Conservation (phyloP, 257 asterid genomes). For the Plantago ovata region DNA sequence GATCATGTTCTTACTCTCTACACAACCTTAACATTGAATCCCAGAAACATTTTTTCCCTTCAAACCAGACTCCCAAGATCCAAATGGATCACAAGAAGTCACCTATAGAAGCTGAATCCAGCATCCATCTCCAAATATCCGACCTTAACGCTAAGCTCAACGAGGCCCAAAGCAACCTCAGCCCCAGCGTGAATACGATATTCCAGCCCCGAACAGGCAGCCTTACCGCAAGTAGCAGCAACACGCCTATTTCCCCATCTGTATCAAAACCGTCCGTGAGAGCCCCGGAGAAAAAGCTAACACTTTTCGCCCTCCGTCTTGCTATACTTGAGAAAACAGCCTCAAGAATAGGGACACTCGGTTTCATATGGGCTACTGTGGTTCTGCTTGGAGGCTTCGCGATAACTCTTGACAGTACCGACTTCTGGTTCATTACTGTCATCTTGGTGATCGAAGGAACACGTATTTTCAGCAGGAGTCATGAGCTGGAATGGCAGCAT, state of each 20-base stretch:
- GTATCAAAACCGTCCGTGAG: slow-evolving; percentile 21
- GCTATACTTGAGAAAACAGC: slow-evolving; percentile 90
- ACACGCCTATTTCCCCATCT: slow-evolving; percentile 19
- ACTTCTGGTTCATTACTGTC: slow-evolving; percentile 89
- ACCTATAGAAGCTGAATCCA: slow-evolving; percentile 38
- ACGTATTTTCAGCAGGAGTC: slow-evolving; percentile 80
- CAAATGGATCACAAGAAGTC: slow-evolving; percentile 47
- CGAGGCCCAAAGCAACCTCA: slow-evolving; percentile 20
- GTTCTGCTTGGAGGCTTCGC: slow-evolving; percentile 95
- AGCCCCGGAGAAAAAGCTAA: slow-evolving; percentile 85
- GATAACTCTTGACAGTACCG: slow-evolving; percentile 63
- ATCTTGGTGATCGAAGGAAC: slow-evolving; percentile 78
- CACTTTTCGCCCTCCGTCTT: slow-evolving; percentile 85
- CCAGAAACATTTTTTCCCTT: neutral
- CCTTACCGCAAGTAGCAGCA: slow-evolving; percentile 38
- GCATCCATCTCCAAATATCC: slow-evolving; percentile 54
- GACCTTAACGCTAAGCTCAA: slow-evolving; percentile 19
- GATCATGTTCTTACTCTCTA: no score
- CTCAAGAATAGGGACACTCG: slow-evolving; percentile 78
- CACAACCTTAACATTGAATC: no score
- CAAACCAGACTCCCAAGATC: neutral
- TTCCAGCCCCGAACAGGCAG: slow-evolving; percentile 39
- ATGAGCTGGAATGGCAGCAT: slow-evolving; percentile 96
- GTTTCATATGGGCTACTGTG: slow-evolving; percentile 96
- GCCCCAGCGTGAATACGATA: slow-evolving; percentile 20